Evolutionary conservation across 1,284 basidiomycete genomes (phyloP).

Genomic region (Mycosarcoma maydis): DNA sequence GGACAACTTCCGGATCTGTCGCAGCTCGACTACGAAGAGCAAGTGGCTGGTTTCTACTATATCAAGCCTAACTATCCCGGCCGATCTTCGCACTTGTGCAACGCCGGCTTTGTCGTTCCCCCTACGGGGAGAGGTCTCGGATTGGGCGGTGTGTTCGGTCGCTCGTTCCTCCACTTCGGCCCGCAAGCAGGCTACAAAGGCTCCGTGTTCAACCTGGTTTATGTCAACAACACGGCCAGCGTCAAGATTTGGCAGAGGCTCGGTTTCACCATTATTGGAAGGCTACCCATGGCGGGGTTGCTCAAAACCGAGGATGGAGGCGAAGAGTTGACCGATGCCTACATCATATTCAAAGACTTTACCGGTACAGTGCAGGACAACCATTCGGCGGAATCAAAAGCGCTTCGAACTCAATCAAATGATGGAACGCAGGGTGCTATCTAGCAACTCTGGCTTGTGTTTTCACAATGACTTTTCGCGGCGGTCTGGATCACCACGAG

Average conservation of each 20-base stretch:
- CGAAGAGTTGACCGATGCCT: conserved; percentile 86
- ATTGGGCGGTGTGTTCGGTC: conserved; percentile 79
- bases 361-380: conserved; percentile 25
- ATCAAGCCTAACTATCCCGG: conserved; percentile 70
- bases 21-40: conserved; percentile 6
- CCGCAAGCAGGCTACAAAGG: conserved; percentile 75
- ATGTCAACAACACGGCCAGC: conserved; percentile 80
- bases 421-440: conserved; percentile 21
- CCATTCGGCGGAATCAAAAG: conserved; percentile 4
- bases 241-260: conserved; percentile 85
- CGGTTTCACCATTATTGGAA: conserved; percentile 82
- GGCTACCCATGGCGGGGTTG: conserved; percentile 84
- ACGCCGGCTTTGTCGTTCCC: conserved; percentile 88
- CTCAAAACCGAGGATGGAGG: conserved; percentile 72
- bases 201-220: conserved; percentile 93
- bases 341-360: conserved; percentile 85
- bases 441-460: no score
- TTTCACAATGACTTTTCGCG: no score
- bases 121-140: conserved; percentile 75
- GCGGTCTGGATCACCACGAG: no score
- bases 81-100: conserved; percentile 90
- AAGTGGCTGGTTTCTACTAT: conserved; percentile 78
- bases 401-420: conserved; percentile 1
- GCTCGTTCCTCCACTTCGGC: conserved; percentile 82
- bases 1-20: conserved; percentile 12